Evolutionary conservation across 2,329 filamentous ascomycete species (phyloP).

Genomic region (Ascochyta pisi): DNA sequence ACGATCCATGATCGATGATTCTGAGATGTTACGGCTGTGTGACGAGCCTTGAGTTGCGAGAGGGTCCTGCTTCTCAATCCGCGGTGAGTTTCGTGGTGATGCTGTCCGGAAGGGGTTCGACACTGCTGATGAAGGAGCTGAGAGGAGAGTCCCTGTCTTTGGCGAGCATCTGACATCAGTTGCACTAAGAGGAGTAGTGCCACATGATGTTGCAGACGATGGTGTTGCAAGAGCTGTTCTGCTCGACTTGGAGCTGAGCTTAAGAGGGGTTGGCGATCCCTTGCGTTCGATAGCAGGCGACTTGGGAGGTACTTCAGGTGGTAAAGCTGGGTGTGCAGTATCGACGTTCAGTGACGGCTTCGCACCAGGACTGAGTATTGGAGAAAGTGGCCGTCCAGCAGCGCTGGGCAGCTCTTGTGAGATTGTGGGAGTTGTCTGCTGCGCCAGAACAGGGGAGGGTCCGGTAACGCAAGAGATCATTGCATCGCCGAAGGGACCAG

Average conservation of each 20-base stretch:
- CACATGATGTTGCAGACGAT: slow-evolving; percentile 34
- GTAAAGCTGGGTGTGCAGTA: slow-evolving; percentile 35
- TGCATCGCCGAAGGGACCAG: slow-evolving; percentile 50
- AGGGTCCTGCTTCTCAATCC: slow-evolving; percentile 42
- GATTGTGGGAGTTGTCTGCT: slow-evolving; percentile 22
- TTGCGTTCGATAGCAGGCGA: slow-evolving; percentile 44
- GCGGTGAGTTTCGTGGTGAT: slow-evolving; percentile 44
- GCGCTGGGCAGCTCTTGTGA: slow-evolving; percentile 25
- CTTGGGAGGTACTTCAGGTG: slow-evolving; percentile 48
- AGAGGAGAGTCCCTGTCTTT: slow-evolving; percentile 34
- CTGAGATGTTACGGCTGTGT: slow-evolving; percentile 48
- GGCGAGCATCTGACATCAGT: slow-evolving; percentile 43
- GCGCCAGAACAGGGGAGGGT: slow-evolving; percentile 35
- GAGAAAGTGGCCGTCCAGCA: slow-evolving; percentile 26
- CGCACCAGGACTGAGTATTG: slow-evolving; percentile 45
- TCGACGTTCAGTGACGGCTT: slow-evolving; percentile 44
- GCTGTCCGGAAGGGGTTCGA: slow-evolving; percentile 41
- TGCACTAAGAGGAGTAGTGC: slow-evolving; percentile 36
- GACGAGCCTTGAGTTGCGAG: slow-evolving; percentile 7
- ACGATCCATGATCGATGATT: slow-evolving; percentile 48
- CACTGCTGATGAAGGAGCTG: slow-evolving; percentile 41
- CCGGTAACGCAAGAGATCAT: slow-evolving; percentile 49
- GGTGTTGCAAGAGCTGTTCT: slow-evolving; percentile 42
- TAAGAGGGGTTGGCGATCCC: slow-evolving; percentile 43
- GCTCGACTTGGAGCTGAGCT: slow-evolving; percentile 42